Conservation (phyloP, 2,329 filamentous ascomycete species). For the Fusarium liriodendri region DNA sequence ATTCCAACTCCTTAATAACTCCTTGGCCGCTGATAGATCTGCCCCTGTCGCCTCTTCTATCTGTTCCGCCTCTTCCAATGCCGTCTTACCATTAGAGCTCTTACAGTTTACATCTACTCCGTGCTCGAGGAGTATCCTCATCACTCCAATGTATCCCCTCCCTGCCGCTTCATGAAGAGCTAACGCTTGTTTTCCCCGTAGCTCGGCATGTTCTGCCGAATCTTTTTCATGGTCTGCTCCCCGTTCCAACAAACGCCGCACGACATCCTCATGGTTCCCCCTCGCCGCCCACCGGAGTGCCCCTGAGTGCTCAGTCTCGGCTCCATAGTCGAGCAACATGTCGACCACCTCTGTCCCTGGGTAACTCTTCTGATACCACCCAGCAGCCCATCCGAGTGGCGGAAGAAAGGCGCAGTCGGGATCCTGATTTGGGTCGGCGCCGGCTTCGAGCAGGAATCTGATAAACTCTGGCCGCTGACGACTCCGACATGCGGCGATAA, state of each 20-base stretch:
- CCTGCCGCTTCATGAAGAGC: not conserved
- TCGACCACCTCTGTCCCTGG: not conserved
- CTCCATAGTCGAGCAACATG: not conserved
- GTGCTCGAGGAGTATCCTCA: not conserved
- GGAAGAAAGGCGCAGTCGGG: not conserved
- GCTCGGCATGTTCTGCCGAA: not conserved
- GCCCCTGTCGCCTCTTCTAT: not conserved
- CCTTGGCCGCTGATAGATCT: not conserved
- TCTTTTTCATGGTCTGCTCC: not conserved
- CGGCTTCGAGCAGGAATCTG: conserved; percentile 14
- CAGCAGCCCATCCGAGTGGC: not conserved
- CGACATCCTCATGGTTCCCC: not conserved
- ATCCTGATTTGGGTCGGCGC: conserved; percentile 22
- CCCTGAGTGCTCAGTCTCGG: not conserved
- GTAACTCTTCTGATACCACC: not conserved
- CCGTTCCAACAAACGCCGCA: not conserved
- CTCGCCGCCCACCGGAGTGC: not conserved
- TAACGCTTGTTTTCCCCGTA: too few relatives aligned
- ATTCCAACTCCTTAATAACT: not conserved
- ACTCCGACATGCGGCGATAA: conserved; percentile 22
- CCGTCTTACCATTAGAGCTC: not conserved
- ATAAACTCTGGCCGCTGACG: conserved; percentile 9
- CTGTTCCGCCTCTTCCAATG: not conserved
- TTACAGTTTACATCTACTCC: not conserved
- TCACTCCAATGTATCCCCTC: not conserved